These are phyloP conservation scores for Drechslerella coelobrocha DNA, from an alignment of 2,329 filamentous ascomycete species.

Conservation along the genomic window DNA sequence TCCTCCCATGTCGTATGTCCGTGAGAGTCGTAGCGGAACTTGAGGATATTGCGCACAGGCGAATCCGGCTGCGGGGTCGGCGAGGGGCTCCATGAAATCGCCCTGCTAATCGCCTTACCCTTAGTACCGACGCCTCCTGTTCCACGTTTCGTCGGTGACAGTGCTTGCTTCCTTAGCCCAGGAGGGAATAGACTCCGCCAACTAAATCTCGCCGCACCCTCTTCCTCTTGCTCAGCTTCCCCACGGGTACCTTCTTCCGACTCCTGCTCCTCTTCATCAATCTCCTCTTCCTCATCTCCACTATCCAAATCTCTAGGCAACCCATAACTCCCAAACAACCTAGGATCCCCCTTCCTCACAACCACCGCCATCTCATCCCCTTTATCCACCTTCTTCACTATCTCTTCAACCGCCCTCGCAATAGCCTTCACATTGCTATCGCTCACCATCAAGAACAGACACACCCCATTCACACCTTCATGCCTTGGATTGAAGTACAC, in stretches of 20 bases:
- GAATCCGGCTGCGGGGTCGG: constrained; percentile 8
- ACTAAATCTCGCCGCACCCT: not conserved
- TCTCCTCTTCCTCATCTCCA: not conserved
- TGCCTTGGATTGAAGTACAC: constrained; percentile 12
- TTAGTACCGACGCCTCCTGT: not conserved
- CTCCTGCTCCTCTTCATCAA: not conserved
- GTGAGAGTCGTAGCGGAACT: constrained; percentile 1
- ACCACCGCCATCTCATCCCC: constrained; percentile 29
- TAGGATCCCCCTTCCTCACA: constrained; percentile 17
- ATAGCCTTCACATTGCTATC: constrained; percentile 2
- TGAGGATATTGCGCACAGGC: not conserved
- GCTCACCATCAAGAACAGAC: constrained; percentile 31
- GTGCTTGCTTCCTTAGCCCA: not conserved
- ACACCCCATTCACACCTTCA: constrained; percentile 6
- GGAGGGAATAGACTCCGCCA: not conserved
- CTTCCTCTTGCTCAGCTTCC: not conserved
- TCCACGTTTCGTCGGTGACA: not conserved
- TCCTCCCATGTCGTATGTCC: constrained; percentile 1
- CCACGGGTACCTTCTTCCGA: not conserved
- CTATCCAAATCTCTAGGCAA: too few species aligned
- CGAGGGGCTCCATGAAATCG: constrained; percentile 14
- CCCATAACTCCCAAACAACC: constrained; percentile 30
- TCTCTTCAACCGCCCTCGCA: constrained; percentile 7
- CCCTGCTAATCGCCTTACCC: not conserved
- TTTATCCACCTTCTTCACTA: constrained; percentile 4